Evolutionary conservation across 805 yeast species (phyloP), one percentile per base, ranked within the genome.

Genomic region (Sungouiozyma ichnusensis): DNA sequence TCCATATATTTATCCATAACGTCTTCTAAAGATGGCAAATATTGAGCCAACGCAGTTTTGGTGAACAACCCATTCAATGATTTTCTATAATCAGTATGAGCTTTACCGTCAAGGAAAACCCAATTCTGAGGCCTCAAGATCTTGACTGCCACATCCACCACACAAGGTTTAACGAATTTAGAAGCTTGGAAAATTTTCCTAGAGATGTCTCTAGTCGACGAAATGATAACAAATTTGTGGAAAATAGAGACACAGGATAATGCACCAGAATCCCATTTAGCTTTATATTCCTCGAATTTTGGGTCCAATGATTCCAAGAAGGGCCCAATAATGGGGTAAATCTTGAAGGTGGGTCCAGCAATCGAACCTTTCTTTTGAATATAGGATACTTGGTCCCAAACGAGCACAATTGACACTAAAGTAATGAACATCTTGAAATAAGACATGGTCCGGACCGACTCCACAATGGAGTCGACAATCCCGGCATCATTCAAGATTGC

Each of bases 101-200:
- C 94, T 67, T 87, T 87, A 53, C 98, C 98, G 58, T 92, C 98
- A 56, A 87, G 67, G 63, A 92, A 92, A 32, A 92, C 98, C 98
- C 98, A 92, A 70, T 90, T 92, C 37, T 90, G 73, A 37, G 97
- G 97, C 65, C 97, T 79, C 57, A 92, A 70, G 51, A 92, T 85
- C 66, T 92, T 92, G 48, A 80, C 73, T 16, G 98, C 98, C 42
- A 87, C 97, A 61, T 92, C 98, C 49, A 92, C 98, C 46, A 92
- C 95, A 68, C 98, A 92, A 4, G 98, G 98, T 64, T 87, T 87
- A 47, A 87, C 97, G 58, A 73, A 92, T 38, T 77, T 73, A 33
- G 96, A 94, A 16, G 94, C 78, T 57, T 77, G 80, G 54, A 90
- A 72, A 46, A 87, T 77, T 56, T 88, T 88, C 62, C 97, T 77